Conservation (phyloP, 2,329 filamentous ascomycete species). For the Apiospora hydei region DNA sequence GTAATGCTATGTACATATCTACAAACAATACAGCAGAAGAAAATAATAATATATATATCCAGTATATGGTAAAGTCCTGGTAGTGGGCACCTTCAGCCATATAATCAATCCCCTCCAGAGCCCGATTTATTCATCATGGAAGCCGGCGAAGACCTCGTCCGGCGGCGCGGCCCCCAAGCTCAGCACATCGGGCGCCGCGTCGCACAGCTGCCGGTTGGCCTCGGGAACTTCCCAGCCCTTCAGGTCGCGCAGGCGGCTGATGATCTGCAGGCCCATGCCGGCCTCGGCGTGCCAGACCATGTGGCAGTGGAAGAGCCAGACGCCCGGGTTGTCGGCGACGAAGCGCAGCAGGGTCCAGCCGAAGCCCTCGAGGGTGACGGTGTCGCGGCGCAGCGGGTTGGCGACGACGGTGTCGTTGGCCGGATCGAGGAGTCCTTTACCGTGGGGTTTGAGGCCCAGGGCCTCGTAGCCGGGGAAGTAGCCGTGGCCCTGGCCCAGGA, state of each 20-base stretch:
- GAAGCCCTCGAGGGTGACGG: constrained; percentile 52
- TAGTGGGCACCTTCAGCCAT: background rate
- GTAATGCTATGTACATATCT: constrained; percentile 22
- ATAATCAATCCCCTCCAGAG: background rate
- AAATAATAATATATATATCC: background rate
- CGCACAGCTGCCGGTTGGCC: constrained; percentile 55
- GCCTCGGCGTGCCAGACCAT: constrained; percentile 48
- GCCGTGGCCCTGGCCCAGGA: constrained; percentile 68
- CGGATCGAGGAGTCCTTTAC: constrained; percentile 45
- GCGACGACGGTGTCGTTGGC: constrained; percentile 42
- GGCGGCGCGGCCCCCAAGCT: constrained; percentile 56
- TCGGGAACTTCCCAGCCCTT: constrained; percentile 51
- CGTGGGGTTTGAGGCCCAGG: constrained; percentile 43
- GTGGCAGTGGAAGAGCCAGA: constrained; percentile 51
- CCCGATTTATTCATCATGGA: constrained; percentile 31
- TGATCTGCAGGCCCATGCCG: constrained; percentile 49
- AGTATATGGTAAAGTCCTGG: background rate
- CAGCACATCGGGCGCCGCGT: constrained; percentile 49
- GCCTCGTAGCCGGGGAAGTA: constrained; percentile 54
- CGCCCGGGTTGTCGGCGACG: constrained; percentile 57
- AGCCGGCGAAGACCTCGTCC: constrained; percentile 55
- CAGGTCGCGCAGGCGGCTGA: constrained; percentile 56
- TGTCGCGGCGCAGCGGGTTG: constrained; percentile 58
- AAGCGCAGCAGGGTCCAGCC: constrained; percentile 58
- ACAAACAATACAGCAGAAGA: background rate